These are phyloP conservation scores for Leccinum angustisporum DNA, from an alignment of 1,284 basidiomycete species.

Conservation along the genomic window DNA sequence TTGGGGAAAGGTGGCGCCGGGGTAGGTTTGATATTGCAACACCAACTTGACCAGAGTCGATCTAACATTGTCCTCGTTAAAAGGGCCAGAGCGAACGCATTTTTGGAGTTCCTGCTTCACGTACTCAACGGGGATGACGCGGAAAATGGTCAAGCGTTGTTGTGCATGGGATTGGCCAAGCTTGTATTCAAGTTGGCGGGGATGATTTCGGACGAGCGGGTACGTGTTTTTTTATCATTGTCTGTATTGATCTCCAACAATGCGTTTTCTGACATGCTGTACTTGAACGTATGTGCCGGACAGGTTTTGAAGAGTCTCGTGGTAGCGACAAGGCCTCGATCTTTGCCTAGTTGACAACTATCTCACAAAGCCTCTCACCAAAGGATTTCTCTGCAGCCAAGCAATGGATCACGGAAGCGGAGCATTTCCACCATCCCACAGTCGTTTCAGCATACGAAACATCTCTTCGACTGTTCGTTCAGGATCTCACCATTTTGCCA, in stretches of 20 bases:
- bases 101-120: constrained; percentile 72
- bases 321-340: constrained; percentile 31
- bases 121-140: constrained; percentile 76
- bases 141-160: constrained; percentile 74
- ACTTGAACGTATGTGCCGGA: neutral
- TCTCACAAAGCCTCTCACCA: no score
- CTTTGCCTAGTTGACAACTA: no score
- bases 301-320: constrained; percentile 82
- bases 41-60: neutral
- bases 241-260: neutral
- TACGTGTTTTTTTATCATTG: constrained; percentile 32
- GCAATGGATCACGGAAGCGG: no score
- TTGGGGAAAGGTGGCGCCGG: constrained; percentile 55
- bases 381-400: no score
- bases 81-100: constrained; percentile 63
- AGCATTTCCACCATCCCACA: no score
- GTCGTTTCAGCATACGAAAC: no score
- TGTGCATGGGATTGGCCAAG: constrained; percentile 87
- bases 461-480: no score
- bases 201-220: constrained; percentile 74
- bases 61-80: neutral
- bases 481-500: no score
- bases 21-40: constrained; percentile 33
- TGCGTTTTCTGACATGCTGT: neutral
- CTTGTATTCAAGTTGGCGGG: constrained; percentile 74